Evolutionary conservation across 2,329 filamentous ascomycete genomes (phyloP).

Genomic region (Clathrospora elynae): DNA sequence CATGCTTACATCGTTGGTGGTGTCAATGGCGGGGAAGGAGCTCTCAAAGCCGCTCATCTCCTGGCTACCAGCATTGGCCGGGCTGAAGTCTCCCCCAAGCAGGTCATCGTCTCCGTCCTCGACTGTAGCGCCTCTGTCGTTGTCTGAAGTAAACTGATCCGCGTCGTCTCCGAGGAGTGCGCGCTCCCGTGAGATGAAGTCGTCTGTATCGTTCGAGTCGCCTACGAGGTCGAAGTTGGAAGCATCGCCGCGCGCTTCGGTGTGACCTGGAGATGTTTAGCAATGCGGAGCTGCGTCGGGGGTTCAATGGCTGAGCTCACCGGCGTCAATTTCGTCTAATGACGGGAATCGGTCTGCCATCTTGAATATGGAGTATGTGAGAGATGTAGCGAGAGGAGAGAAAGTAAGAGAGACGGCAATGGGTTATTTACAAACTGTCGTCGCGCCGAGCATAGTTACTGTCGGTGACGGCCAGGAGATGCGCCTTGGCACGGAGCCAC

Average conservation of each 20-base stretch:
- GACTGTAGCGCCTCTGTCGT: conserved; percentile 68
- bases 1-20: conserved; percentile 68
- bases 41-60: conserved; percentile 74
- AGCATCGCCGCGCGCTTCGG: conserved; percentile 62
- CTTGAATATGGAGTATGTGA: conserved; percentile 20
- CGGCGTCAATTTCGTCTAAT: conserved; percentile 59
- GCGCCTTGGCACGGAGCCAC: conserved; percentile 25
- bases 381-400: not conserved
- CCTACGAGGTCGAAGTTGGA: conserved; percentile 55
- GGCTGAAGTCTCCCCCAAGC: conserved; percentile 62
- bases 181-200: conserved; percentile 91
- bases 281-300: conserved; percentile 27
- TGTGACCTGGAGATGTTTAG: conserved; percentile 63
- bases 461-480: conserved; percentile 21
- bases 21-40: conserved; percentile 85
- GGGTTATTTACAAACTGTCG: conserved; percentile 27
- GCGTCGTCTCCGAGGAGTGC: conserved; percentile 91
- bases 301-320: conserved; percentile 44
- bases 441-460: conserved; percentile 18
- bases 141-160: conserved; percentile 79
- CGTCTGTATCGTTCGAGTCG: conserved; percentile 68
- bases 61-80: conserved; percentile 48
- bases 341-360: conserved; percentile 61
- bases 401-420: conserved; percentile 19
- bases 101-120: conserved; percentile 73